phyloP scores from a whole-genome alignment of 2,329 filamentous ascomycete genomes.

The Pseudogymnoascus pannorum region DNA sequence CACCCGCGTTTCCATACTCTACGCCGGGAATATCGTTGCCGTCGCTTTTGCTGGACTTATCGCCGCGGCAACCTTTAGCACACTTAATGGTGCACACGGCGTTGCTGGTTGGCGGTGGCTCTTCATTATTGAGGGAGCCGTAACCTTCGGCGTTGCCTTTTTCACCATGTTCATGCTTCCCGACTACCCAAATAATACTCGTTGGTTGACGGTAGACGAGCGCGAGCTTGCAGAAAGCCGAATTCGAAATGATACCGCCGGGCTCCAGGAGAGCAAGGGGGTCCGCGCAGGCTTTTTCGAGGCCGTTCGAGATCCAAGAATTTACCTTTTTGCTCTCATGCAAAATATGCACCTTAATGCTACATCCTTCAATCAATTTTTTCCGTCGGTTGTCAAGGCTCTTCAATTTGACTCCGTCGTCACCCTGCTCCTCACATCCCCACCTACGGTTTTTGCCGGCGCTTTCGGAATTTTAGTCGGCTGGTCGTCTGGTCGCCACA shows the following conservation, averaged over 20 bases:
- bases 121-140: conserved; percentile 47
- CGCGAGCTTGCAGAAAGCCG: conserved; percentile 33
- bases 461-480: conserved; percentile 33
- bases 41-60: conserved; percentile 46
- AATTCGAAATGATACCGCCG: conserved; percentile 38
- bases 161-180: conserved; percentile 42
- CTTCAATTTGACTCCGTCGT: conserved; percentile 34
- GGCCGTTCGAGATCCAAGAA: conserved; percentile 34
- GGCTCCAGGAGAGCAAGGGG: conserved; percentile 30
- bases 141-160: conserved; percentile 44
- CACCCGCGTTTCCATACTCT: conserved; percentile 38
- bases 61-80: conserved; percentile 35
- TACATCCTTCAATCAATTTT: conserved; percentile 35
- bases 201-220: conserved; percentile 37
- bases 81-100: conserved; percentile 15
- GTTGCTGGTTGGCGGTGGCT: conserved; percentile 41
- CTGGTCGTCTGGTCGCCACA: conserved; percentile 34
- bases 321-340: conserved; percentile 40
- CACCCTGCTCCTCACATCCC: conserved; percentile 36
- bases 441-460: conserved; percentile 35
- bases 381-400: conserved; percentile 31
- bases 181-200: conserved; percentile 43
- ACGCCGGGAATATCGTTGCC: conserved; percentile 38
- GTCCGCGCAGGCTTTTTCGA: conserved; percentile 35
- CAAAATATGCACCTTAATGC: conserved; percentile 41